Evolutionary conservation across 805 yeast species (phyloP).

Genomic region (Monosporozyma solicola): DNA sequence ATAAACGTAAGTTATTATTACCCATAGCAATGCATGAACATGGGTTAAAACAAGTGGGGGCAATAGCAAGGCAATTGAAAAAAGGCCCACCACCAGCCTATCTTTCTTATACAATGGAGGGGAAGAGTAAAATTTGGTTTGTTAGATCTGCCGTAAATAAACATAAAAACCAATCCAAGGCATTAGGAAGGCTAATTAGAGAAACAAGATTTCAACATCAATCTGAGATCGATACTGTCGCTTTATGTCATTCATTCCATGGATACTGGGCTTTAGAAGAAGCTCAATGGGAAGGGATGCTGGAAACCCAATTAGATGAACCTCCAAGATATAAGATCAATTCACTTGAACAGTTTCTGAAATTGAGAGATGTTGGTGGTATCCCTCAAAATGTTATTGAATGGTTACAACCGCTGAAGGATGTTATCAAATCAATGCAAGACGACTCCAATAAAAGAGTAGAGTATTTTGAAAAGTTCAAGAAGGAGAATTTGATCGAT

Average conservation of each 20-base stretch:
- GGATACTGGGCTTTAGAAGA: conserved; percentile 23
- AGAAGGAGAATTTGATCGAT: conserved; percentile 10
- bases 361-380: background rate
- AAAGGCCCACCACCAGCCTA: conserved; percentile 21
- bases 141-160: conserved; percentile 25
- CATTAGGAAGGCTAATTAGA: conserved; percentile 15
- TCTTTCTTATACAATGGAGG: conserved; percentile 19
- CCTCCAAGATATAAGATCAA: background rate
- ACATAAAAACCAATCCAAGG: conserved; percentile 19
- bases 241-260: conserved; percentile 7
- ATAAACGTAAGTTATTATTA: conserved; percentile 12
- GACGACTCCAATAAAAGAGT: conserved; percentile 6
- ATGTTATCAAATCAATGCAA: conserved; percentile 8
- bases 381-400: background rate
- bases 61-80: conserved; percentile 13
- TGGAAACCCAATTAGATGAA: background rate
- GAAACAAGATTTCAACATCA: conserved; percentile 17
- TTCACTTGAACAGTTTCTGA: background rate
- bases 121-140: conserved; percentile 24
- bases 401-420: conserved; percentile 25
- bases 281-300: conserved; percentile 25
- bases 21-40: conserved; percentile 25
- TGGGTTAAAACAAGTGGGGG: conserved; percentile 10
- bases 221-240: conserved; percentile 12
- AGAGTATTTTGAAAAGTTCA: conserved; percentile 13